phyloP scores from a whole-genome alignment of 768 basidiomycete species.

The Pulveroboletus sp. region DNA sequence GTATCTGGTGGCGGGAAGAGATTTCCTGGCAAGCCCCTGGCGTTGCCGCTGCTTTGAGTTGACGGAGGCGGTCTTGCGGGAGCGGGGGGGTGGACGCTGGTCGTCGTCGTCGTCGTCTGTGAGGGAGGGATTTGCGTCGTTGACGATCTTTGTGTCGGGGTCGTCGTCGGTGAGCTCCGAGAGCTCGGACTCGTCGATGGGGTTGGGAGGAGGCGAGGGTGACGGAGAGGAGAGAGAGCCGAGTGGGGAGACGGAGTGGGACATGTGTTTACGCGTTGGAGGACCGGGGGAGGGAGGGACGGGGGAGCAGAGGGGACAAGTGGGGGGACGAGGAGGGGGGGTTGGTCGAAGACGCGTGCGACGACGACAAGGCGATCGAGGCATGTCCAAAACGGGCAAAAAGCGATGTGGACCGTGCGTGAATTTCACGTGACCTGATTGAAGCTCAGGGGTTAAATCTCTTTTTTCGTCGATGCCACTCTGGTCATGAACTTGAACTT shows the following conservation, averaged over 20 bases:
- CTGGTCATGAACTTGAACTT: slow-evolving; percentile 59
- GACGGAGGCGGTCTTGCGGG: slow-evolving; percentile 7
- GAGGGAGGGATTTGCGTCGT: slow-evolving; percentile 26
- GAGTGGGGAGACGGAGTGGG: slow-evolving; percentile 35
- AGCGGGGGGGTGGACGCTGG: slow-evolving; percentile 14
- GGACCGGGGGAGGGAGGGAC: not conserved
- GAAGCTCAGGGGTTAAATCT: slow-evolving; percentile 5
- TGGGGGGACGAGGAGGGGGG: not conserved
- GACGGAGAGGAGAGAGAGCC: slow-evolving; percentile 68
- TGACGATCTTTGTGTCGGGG: slow-evolving; percentile 42
- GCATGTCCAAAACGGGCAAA: slow-evolving; percentile 12
- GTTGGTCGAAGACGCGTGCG: slow-evolving; percentile 15
- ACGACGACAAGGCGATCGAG: slow-evolving; percentile 23
- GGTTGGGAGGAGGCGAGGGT: slow-evolving; percentile 47
- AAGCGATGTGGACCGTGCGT: slow-evolving; percentile 20
- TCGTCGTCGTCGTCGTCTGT: slow-evolving; percentile 20
- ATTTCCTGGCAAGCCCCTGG: slow-evolving; percentile 3
- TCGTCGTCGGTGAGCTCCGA: slow-evolving; percentile 84
- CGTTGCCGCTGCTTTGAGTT: slow-evolving; percentile 12
- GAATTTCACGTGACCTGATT: slow-evolving; percentile 11
- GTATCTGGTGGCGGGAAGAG: slow-evolving; percentile 1
- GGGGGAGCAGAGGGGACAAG: not conserved
- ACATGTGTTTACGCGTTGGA: slow-evolving; percentile 8
- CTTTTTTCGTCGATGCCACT: not conserved
- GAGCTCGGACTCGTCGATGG: slow-evolving; percentile 61